Evolutionary conservation across 1,139 yeast species (phyloP), one percentile per base, ranked within the genome.

Genomic region (Kodamaea suecica): DNA sequence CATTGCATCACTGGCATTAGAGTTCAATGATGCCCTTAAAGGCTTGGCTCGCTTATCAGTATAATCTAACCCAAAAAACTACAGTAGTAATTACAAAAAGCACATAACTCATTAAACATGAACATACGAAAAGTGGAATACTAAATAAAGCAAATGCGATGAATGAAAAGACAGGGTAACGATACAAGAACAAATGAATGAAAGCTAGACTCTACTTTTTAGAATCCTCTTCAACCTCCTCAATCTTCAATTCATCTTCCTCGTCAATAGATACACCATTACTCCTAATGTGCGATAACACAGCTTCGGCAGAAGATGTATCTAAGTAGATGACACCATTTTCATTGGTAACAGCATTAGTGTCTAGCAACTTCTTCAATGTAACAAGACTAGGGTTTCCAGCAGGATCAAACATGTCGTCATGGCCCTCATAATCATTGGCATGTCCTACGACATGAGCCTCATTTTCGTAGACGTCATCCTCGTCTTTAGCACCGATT

Each of bases 251-350:
- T 25, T 45, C 47, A 23, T 40, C 53, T 30, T 37, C 45, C 24
- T 44, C 47, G 14, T 43, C 54, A 34, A 55, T 58, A 12, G 46
- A 52, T 12, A 40, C 53, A 13, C 42, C 51, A 15, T 30, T 38
- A 33, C 34, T 38, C n/a, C 39, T 28, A 39, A 73, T 70, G 39
- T 70, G 72, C 27, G 74, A 74, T 49, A 73, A 66, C 44, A 73
- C 55, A 5, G 72, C 65, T 49, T 69, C 74, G 11, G 76, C 75
- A 12, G 73, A 65, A 27, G 69, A 61, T 6, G 73, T 68, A 48
- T 73, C 79, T 45, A 73, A 62, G 49, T 73, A 73, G 36, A 72
- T 71, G 11, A 73, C 78, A n/a, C 78, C 79, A 45, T 74, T 73
- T 49, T 73, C 78, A 45, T 67, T 73, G 36, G 78, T 72, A 42